These are phyloP conservation scores for Brassica napus DNA, from an alignment of 345 rosid genomes.

Conservation along the genomic window DNA sequence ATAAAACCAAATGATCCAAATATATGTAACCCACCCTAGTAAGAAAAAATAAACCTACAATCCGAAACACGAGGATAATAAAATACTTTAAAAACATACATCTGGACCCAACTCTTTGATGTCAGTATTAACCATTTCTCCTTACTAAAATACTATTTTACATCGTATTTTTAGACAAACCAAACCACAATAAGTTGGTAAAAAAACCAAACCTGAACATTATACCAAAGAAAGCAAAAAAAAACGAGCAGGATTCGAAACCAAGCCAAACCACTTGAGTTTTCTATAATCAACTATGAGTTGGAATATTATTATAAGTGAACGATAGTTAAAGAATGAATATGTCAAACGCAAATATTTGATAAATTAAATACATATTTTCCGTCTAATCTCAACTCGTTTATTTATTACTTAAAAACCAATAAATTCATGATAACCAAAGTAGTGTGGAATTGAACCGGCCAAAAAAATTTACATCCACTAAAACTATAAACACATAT, in stretches of 20 bases:
- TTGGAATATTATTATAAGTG: not conserved
- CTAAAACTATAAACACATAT: constrained; percentile 4
- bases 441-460: constrained; percentile 10
- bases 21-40: constrained; percentile 5
- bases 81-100: not conserved
- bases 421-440: constrained; percentile 3
- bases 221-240: not conserved
- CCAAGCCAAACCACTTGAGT: constrained; percentile 7
- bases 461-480: constrained; percentile 8
- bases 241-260: not conserved
- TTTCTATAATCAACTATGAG: not conserved
- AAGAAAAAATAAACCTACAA: not conserved
- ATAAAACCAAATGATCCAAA: constrained; percentile 26
- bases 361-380: no score
- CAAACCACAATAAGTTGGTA: constrained; percentile 13
- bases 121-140: not conserved
- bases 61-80: constrained; percentile 36
- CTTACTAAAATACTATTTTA: not conserved
- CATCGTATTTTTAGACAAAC: constrained; percentile 9
- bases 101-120: not conserved
- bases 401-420: not conserved
- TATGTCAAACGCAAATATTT: not conserved
- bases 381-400: not conserved
- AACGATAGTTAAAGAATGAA: not conserved
- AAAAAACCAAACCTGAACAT: not conserved